These are phyloP conservation scores for Pyrus communis DNA, from an alignment of 306 rosid species.

Conservation along the genomic window DNA sequence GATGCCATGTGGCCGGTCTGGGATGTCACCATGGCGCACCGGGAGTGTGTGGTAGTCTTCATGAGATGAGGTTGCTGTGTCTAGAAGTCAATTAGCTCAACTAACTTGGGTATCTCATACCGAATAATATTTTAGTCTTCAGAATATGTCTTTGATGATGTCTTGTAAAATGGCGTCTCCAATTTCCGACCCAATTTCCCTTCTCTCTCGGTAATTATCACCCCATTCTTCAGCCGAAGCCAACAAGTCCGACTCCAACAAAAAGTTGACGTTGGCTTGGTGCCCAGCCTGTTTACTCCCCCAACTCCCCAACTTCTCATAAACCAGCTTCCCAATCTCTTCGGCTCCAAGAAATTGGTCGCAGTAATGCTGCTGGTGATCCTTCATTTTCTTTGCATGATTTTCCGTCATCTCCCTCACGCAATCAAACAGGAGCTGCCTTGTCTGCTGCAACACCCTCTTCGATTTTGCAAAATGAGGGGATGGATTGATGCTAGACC, in stretches of 20 bases:
- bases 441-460: slow-evolving; percentile 42
- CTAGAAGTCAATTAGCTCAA: not conserved
- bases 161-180: slow-evolving; percentile 52
- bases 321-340: slow-evolving; percentile 40
- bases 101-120: not conserved
- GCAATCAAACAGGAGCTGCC: slow-evolving; percentile 61
- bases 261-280: slow-evolving; percentile 13
- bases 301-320: slow-evolving; percentile 33
- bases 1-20: not conserved
- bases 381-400: slow-evolving; percentile 19
- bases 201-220: slow-evolving; percentile 28
- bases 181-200: slow-evolving; percentile 41
- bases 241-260: slow-evolving; percentile 33
- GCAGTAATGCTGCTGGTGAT: not conserved
- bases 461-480: slow-evolving; percentile 40
- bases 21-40: not conserved
- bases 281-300: slow-evolving; percentile 19
- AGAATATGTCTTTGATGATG: slow-evolving; percentile 34
- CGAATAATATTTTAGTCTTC: slow-evolving; percentile 9
- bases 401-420: slow-evolving; percentile 46
- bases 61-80: not conserved
- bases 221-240: slow-evolving; percentile 46
- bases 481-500: slow-evolving; percentile 20
- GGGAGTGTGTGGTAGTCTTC: too few species aligned
- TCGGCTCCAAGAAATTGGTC: slow-evolving; percentile 33